These are phyloP conservation scores for Kodamaea derodonti DNA, from an alignment of 1,139 yeast genomes.

Conservation along the genomic window DNA sequence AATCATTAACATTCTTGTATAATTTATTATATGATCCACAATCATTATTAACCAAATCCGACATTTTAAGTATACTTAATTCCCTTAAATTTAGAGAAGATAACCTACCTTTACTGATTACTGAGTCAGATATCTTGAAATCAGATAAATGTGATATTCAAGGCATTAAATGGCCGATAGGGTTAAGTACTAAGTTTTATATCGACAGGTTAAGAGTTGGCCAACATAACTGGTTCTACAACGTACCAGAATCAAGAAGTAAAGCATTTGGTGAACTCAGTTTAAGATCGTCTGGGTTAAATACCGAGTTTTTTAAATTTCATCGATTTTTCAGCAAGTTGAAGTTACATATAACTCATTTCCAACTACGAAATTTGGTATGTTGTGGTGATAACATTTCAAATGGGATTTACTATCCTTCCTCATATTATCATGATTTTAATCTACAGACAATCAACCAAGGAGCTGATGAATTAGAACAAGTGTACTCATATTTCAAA, in stretches of 20 bases:
- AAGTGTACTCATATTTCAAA: constrained; percentile 33
- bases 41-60: constrained; percentile 32
- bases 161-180: constrained; percentile 37
- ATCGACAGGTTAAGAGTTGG: constrained; percentile 36
- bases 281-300: constrained; percentile 9
- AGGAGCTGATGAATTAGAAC: constrained; percentile 9
- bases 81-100: constrained; percentile 36
- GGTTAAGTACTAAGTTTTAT: constrained; percentile 28
- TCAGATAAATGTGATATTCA: constrained; percentile 26
- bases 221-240: constrained; percentile 35
- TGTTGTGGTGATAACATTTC: constrained; percentile 36
- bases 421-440: constrained; percentile 34
- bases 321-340: constrained; percentile 41
- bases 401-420: constrained; percentile 40
- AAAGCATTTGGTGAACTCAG: constrained; percentile 30
- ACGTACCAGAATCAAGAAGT: constrained; percentile 33
- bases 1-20: constrained; percentile 38
- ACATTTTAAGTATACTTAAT: constrained; percentile 34
- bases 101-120: constrained; percentile 24
- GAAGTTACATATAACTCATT: constrained; percentile 51
- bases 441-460: constrained; percentile 20
- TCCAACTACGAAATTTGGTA: constrained; percentile 53
- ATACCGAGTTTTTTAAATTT: constrained; percentile 36
- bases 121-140: constrained; percentile 6
- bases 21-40: constrained; percentile 39